Evolutionary conservation across 164 flowering plant species (phyloP), one percentile per base, ranked within the genome.

Genomic region (Malania oleifera): DNA sequence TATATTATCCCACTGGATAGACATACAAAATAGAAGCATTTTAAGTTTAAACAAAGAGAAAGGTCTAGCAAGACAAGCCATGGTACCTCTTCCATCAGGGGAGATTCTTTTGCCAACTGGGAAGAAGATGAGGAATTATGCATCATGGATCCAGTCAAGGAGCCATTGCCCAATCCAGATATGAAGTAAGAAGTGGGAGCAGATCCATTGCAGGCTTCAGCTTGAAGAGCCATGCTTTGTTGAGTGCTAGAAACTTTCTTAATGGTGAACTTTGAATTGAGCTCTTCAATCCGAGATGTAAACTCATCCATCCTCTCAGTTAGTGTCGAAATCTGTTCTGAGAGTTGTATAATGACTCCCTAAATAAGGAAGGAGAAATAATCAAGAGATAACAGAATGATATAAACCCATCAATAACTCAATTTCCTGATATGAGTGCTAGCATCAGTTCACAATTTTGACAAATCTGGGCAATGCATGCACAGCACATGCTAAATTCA

Each of bases 291-390:
- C 13, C 72, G 81, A 40, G 69, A 72, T 35, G 96, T 81, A 64
- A 95, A 91, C 60, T 85, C 99, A 73, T 91, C 96, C 86, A 95
- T 85, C 58, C 96, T 72, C 55, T 91, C 96, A 73, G 80, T 81
- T 24, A 91, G 71, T 0, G 91, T 79, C 13, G 96, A 82, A 34
- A 95, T 91, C 67, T 91, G 99, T 45, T 91, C 99, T 2, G 96
- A 88, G 43, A 91, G 91, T 38, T 82, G 97, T 56, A 79, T 73
- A 20, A 81, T 62, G 40, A 73, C 77, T 35, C 96, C 97, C 96
- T 86, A 63, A 19, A 54, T 63, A 26, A 68, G 60, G 7, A n/a
- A 26, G 48, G 20, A 51, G n/a, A 54, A n/a, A 47, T 48, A 22
- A 7, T 47, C 23, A 31, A 8, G 34, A 15, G 65, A 15, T 14